A percentile compares a stretch with the other conserved stretches of the same genome.
phyloP scores from a whole-genome alignment of 2,329 filamentous ascomycete species.

The Penicillium sp. region DNA sequence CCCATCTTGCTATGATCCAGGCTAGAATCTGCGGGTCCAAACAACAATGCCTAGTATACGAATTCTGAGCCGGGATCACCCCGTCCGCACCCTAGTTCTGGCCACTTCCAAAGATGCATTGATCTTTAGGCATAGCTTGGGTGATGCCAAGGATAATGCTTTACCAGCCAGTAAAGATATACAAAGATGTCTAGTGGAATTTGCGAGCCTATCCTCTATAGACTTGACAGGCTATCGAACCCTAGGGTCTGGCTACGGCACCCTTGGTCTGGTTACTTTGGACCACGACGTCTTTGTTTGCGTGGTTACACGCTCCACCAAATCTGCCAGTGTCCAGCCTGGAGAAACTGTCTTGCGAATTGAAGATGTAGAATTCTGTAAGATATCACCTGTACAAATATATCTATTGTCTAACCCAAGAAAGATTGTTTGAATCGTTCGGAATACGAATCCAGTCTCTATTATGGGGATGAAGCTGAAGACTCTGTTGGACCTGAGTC shows the following conservation, averaged over 20 bases:
- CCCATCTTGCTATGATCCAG: not conserved
- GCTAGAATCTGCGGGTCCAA: not conserved
- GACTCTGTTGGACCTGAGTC: constrained; percentile 60
- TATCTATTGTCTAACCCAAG: constrained; percentile 4
- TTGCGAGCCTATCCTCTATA: constrained; percentile 66
- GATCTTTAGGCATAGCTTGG: constrained; percentile 78
- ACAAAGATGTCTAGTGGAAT: constrained; percentile 85
- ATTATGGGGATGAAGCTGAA: constrained; percentile 59
- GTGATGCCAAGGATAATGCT: constrained; percentile 59
- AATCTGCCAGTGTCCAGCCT: constrained; percentile 80
- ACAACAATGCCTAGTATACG: constrained; percentile 64
- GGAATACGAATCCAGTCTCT: constrained; percentile 78
- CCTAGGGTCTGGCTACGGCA: constrained; percentile 81
- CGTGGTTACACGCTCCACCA: constrained; percentile 78
- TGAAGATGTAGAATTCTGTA: constrained; percentile 79
- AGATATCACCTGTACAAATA: constrained; percentile 23
- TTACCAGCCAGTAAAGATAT: constrained; percentile 41
- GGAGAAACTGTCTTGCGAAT: constrained; percentile 91
- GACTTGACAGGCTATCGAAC: constrained; percentile 78
- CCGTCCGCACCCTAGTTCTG: constrained; percentile 85
- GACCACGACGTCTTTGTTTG: constrained; percentile 87
- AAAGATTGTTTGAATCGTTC: constrained; percentile 83
- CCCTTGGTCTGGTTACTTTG: constrained; percentile 83
- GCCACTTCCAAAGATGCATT: constrained; percentile 79
- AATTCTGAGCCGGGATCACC: constrained; percentile 83